These are phyloP conservation scores for Penicillium manginii DNA, from an alignment of 495 filamentous ascomycete genomes.

Conservation along the genomic window DNA sequence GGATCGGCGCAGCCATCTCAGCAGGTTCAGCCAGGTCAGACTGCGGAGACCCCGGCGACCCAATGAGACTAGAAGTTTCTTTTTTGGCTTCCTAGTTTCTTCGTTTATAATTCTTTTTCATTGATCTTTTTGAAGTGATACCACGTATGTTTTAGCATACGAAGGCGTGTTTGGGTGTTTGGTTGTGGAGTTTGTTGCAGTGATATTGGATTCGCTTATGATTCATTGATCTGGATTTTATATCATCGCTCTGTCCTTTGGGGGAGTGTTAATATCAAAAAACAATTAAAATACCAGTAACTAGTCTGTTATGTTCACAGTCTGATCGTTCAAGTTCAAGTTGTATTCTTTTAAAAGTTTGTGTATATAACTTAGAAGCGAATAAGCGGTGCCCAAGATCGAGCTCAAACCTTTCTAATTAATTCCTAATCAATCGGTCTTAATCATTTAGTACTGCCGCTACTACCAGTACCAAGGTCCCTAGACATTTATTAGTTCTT, in stretches of 20 bases:
- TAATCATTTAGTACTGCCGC: too few relatives aligned
- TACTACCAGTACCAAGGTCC: too few relatives aligned
- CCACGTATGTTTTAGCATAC: constrained; percentile 13
- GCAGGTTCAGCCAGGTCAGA: neutral
- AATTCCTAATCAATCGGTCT: too few relatives aligned
- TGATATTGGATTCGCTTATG: neutral
- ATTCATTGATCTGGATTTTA: neutral
- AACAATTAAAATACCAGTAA: neutral
- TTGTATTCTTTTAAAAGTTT: too few relatives aligned
- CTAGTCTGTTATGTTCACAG: neutral
- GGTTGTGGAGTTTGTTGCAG: neutral
- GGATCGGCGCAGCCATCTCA: neutral
- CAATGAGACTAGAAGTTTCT: too few relatives aligned
- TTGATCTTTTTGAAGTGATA: constrained; percentile 13
- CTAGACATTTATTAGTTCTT: too few relatives aligned
- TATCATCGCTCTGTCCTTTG: neutral
- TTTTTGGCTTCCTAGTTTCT: neutral
- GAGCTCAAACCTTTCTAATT: too few relatives aligned
- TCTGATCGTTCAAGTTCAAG: too few relatives aligned
- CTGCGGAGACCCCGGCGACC: neutral
- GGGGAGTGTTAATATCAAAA: neutral
- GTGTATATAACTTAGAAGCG: too few relatives aligned
- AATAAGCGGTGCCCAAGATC: too few relatives aligned
- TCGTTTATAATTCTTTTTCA: neutral
- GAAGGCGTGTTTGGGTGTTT: constrained; percentile 4